phyloP scores from a whole-genome alignment of 495 filamentous ascomycete genomes.

The Podospora didyma region DNA sequence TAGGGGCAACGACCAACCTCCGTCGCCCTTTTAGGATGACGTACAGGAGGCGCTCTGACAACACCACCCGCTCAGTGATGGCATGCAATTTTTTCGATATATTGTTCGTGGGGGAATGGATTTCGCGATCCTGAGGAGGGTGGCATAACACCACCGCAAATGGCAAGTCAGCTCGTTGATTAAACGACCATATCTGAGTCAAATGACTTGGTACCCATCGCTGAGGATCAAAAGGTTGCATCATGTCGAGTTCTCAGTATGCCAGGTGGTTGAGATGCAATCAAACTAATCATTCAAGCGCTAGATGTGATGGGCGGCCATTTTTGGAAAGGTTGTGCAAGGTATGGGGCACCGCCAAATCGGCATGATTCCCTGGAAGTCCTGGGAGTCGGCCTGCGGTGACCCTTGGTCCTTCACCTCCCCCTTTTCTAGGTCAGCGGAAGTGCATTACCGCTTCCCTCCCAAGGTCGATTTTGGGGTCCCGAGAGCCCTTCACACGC shows the following conservation, averaged over 20 bases:
- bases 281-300: not conserved
- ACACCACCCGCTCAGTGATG: not conserved
- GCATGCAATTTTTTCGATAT: not conserved
- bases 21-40: not conserved
- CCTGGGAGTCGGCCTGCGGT: not conserved
- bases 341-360: conserved; percentile 4
- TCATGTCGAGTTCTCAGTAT: not conserved
- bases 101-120: not conserved
- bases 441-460: too few relatives aligned
- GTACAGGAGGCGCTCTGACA: not conserved
- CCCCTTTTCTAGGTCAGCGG: not conserved
- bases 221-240: not conserved
- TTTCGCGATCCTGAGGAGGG: too few relatives aligned
- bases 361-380: conserved; percentile 7
- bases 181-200: not conserved
- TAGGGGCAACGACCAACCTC: not conserved
- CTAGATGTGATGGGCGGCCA: not conserved
- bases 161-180: too few relatives aligned
- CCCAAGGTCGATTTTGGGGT: too few relatives aligned
- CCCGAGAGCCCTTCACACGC: not conserved
- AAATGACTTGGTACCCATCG: not conserved
- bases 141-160: too few relatives aligned
- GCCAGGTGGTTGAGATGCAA: not conserved
- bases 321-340: not conserved
- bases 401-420: not conserved